Conservation (phyloP, 1,284 basidiomycete species). For the Waitea zeae region DNA sequence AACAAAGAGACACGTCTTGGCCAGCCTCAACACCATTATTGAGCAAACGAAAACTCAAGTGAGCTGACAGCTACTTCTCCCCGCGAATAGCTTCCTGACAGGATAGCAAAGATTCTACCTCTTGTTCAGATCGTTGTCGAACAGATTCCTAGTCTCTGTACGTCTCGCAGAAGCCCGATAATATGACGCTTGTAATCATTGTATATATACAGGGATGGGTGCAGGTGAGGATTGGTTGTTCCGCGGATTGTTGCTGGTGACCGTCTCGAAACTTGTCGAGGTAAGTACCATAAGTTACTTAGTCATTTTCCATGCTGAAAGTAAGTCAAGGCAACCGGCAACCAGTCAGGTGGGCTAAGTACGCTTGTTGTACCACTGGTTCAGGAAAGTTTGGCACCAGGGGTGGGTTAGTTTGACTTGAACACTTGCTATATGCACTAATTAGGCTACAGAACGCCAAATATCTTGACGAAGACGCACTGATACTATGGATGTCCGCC, state of each 20-base stretch:
- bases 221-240: constrained; percentile 66
- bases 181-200: constrained; percentile 4
- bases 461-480: constrained; percentile 66
- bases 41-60: constrained; percentile 49
- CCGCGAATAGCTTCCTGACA: constrained; percentile 4
- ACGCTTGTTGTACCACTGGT: constrained; percentile 58
- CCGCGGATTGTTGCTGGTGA: constrained; percentile 57
- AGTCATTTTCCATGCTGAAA: no score
- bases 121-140: constrained; percentile 46
- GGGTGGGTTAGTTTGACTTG: constrained; percentile 20
- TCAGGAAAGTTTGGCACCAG: constrained; percentile 52
- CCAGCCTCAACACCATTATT: constrained; percentile 57
- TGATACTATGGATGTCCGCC: constrained; percentile 61
- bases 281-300: constrained; percentile 26
- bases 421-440: constrained; percentile 1
- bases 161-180: constrained; percentile 15
- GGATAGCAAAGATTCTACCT: constrained; percentile 40
- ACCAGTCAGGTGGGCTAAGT: no score
- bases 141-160: constrained; percentile 65
- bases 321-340: no score
- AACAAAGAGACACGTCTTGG: constrained; percentile 60
- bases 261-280: constrained; percentile 56
- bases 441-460: constrained; percentile 32
- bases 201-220: constrained; percentile 30
- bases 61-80: constrained; percentile 7